Percentiles rank a stretch among this genome's conserved stretches.
These are phyloP conservation scores for Claviceps sp. DNA, from an alignment of 2,329 filamentous ascomycete species.

Conservation along the genomic window DNA sequence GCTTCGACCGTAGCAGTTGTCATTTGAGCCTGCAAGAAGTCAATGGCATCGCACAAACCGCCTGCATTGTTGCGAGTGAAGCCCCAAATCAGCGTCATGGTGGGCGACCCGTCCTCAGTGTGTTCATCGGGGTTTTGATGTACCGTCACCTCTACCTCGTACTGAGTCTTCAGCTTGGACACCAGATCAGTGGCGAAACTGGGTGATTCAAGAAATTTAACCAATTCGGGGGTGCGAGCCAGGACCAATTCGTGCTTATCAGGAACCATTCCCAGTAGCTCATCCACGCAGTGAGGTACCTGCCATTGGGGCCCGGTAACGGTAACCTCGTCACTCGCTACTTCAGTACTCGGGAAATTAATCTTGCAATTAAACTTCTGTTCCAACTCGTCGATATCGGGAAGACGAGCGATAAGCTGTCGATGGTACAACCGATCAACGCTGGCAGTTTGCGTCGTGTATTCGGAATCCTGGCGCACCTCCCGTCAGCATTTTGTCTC, in stretches of 20 bases:
- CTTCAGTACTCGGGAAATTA: conserved; percentile 92
- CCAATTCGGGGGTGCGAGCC: conserved; percentile 59
- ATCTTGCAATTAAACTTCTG: conserved; percentile 99
- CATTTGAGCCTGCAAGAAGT: conserved; percentile 77
- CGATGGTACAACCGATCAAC: conserved; percentile 94
- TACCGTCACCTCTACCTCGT: conserved; percentile 77
- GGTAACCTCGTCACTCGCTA: conserved; percentile 89
- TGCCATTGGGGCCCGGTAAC: conserved; percentile 97
- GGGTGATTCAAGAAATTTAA: conserved; percentile 67
- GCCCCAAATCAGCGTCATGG: conserved; percentile 54
- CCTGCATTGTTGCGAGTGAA: conserved; percentile 97
- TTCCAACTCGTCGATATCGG: conserved; percentile 86
- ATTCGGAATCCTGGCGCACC: conserved; percentile 66
- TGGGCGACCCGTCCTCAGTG: conserved; percentile 43
- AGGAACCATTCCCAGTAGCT: conserved; percentile 94
- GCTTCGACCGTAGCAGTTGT: conserved; percentile 82
- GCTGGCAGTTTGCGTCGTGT: conserved; percentile 83
- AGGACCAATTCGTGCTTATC: conserved; percentile 89
- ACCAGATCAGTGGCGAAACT: conserved; percentile 72
- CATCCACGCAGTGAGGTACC: conserved; percentile 91
- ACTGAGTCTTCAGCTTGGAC: conserved; percentile 75
- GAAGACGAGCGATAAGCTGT: conserved; percentile 76
- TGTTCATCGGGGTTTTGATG: conserved; percentile 48
- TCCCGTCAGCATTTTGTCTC: neutral
- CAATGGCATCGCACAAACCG: conserved; percentile 87